phyloP scores from a whole-genome alignment of 306 rosid species.

The Corylus americana region DNA sequence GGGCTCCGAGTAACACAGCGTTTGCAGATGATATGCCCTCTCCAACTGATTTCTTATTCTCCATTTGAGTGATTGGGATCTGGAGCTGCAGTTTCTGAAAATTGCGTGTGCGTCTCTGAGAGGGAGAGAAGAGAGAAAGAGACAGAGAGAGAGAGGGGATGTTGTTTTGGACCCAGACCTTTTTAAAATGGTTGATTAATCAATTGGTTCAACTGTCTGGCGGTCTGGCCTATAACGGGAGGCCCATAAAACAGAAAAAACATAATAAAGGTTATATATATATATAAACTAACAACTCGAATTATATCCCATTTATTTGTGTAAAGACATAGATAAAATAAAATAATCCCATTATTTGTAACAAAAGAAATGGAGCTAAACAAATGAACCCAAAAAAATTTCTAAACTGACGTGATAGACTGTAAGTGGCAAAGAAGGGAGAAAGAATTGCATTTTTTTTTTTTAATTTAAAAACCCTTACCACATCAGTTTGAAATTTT shows the following conservation, averaged over 20 bases:
- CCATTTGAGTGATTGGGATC: conserved; percentile 40
- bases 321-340: too few species aligned
- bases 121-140: background rate
- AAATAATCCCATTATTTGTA: too few species aligned
- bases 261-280: too few species aligned
- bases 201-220: background rate
- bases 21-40: conserved; percentile 65
- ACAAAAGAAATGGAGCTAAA: too few species aligned
- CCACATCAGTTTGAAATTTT: too few species aligned
- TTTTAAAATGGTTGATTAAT: background rate
- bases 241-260: background rate
- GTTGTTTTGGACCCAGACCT: background rate
- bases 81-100: conserved; percentile 6
- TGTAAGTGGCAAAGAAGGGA: too few species aligned
- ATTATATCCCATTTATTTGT: too few species aligned
- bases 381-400: too few species aligned
- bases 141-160: background rate
- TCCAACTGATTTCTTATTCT: conserved; percentile 28
- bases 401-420: too few species aligned
- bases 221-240: background rate
- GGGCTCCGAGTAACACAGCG: conserved; percentile 85
- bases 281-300: too few species aligned
- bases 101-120: background rate
- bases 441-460: too few species aligned
- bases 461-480: too few species aligned